Conservation (phyloP, 768 basidiomycete species). For the Amanita phalloides region DNA sequence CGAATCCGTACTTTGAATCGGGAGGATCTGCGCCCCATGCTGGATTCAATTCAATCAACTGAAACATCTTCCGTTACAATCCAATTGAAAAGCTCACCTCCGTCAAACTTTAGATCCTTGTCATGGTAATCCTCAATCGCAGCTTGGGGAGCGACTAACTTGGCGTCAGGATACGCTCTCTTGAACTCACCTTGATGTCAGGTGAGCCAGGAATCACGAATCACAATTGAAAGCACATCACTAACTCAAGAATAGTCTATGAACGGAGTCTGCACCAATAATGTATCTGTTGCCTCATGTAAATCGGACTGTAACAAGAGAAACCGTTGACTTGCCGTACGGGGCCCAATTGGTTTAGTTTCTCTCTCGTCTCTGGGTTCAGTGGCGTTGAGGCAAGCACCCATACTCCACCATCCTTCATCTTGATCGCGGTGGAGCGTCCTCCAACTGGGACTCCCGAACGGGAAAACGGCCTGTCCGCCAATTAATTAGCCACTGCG, state of each 20-base stretch:
- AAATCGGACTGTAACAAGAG: not conserved
- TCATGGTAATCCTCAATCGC: constrained; percentile 38
- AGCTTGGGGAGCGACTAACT: constrained; percentile 57
- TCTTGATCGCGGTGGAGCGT: constrained; percentile 69
- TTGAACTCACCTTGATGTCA: constrained; percentile 43
- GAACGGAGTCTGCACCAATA: constrained; percentile 45
- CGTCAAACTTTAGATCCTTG: constrained; percentile 47
- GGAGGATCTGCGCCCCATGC: constrained; percentile 57
- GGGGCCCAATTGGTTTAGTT: constrained; percentile 51
- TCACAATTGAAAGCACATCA: not conserved
- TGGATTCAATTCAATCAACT: constrained; percentile 10
- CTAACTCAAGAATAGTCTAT: constrained; percentile 49
- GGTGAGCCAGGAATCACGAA: constrained; percentile 1
- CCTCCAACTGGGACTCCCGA: constrained; percentile 70
- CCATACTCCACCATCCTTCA: constrained; percentile 64
- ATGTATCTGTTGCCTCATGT: constrained; percentile 34
- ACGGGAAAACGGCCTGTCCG: constrained; percentile 51
- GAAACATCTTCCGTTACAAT: not conserved
- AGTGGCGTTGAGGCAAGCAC: constrained; percentile 75
- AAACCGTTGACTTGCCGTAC: constrained; percentile 39
- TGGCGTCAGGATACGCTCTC: constrained; percentile 59
- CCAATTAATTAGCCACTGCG: not conserved
- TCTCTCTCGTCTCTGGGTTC: constrained; percentile 49
- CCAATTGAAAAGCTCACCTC: constrained; percentile 37
- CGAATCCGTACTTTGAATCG: constrained; percentile 65